Conservation (phyloP, 2,329 filamentous ascomycete species). For the Colletotrichum theobromicola region DNA sequence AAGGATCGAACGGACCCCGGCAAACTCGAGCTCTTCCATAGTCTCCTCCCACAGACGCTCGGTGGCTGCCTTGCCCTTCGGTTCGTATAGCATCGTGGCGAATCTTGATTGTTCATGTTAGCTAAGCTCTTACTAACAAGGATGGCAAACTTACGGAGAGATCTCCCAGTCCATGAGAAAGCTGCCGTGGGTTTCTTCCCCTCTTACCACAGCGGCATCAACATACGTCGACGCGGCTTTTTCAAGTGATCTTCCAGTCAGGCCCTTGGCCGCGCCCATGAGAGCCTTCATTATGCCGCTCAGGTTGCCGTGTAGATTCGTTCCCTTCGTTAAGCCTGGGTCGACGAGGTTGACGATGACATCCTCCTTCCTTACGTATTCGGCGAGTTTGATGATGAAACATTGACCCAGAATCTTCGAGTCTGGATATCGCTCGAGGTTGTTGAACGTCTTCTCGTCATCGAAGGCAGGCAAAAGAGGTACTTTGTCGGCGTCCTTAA, state of each 20-base stretch:
- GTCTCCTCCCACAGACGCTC: slow-evolving; percentile 23
- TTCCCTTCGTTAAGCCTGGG: slow-evolving; percentile 48
- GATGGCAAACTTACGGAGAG: slow-evolving; percentile 40
- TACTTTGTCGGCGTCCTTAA: slow-evolving; percentile 25
- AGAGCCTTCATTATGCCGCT: not conserved
- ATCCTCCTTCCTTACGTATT: slow-evolving; percentile 41
- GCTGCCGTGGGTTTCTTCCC: slow-evolving; percentile 52
- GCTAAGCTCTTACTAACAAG: not conserved
- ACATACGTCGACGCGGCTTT: slow-evolving; percentile 50
- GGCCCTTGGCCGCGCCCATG: slow-evolving; percentile 13
- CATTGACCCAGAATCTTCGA: slow-evolving; percentile 37
- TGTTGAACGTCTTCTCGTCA: slow-evolving; percentile 26
- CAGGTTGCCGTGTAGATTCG: slow-evolving; percentile 40
- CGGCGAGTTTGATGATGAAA: slow-evolving; percentile 38
- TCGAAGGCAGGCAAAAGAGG: slow-evolving; percentile 33
- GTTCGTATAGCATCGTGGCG: slow-evolving; percentile 14
- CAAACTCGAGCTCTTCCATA: slow-evolving; percentile 22
- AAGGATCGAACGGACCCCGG: slow-evolving; percentile 20
- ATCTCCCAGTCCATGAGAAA: slow-evolving; percentile 53
- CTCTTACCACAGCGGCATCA: slow-evolving; percentile 48
- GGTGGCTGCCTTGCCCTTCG: not conserved
- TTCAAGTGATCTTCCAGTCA: slow-evolving; percentile 32
- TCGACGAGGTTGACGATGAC: slow-evolving; percentile 52
- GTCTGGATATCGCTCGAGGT: slow-evolving; percentile 24
- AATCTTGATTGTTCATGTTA: slow-evolving; percentile 29